A percentile compares a stretch with the other conserved stretches of the same genome.
Conservation (phyloP, 768 basidiomycete genomes). For the Suillus clintonianus region DNA sequence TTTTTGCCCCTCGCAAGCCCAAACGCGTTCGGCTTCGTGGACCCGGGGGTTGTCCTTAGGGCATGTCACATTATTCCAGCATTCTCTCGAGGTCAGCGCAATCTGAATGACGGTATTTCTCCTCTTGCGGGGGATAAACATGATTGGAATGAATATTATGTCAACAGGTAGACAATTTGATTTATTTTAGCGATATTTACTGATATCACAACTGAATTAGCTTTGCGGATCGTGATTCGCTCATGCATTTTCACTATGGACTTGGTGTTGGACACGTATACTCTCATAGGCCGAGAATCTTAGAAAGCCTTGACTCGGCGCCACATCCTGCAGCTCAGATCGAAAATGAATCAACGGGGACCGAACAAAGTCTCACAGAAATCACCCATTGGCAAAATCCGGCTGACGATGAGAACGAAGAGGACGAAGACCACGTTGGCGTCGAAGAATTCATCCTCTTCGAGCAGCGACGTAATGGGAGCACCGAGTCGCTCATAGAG, state of each 20-base stretch:
- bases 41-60: constrained; percentile 31
- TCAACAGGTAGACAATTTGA: constrained; percentile 18
- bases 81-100: constrained; percentile 21
- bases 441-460: background rate
- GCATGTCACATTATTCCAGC: constrained; percentile 35
- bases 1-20: constrained; percentile 4
- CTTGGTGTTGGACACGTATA: constrained; percentile 3
- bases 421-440: background rate
- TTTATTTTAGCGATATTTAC: background rate
- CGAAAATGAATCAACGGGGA: background rate
- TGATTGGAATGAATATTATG: constrained; percentile 24
- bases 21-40: constrained; percentile 35
- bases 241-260: constrained; percentile 2
- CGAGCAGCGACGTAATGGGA: background rate
- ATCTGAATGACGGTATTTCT: background rate
- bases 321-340: background rate
- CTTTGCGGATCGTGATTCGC: constrained; percentile 3
- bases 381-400: background rate
- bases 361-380: background rate
- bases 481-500: background rate
- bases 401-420: background rate
- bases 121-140: background rate
- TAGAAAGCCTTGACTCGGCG: background rate
- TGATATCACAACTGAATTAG: background rate
- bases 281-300: background rate